Evolutionary conservation across 2,329 filamentous ascomycete genomes (phyloP).

Genomic region (Uncinocarpus reesii): DNA sequence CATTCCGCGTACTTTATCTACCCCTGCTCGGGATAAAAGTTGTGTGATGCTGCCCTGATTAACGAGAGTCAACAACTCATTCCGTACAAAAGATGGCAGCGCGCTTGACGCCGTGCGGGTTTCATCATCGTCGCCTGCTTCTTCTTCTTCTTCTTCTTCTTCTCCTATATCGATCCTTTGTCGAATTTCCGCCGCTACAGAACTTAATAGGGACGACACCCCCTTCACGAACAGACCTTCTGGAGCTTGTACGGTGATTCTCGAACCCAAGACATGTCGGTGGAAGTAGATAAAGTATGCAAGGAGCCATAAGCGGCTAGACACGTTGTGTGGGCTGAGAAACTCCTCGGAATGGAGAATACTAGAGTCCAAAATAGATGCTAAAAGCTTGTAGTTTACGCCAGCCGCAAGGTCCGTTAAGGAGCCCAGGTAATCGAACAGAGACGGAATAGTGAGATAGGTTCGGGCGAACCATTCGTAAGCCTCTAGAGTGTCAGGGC

Average conservation of each 20-base stretch:
- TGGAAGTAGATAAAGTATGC: slow-evolving; percentile 52
- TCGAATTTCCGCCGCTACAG: slow-evolving; percentile 46
- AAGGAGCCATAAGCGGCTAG: slow-evolving; percentile 46
- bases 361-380: slow-evolving; percentile 29
- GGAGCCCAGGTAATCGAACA: slow-evolving; percentile 29
- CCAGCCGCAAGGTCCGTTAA: slow-evolving; percentile 37
- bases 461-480: slow-evolving; percentile 38
- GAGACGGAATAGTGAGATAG: slow-evolving; percentile 39
- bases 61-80: slow-evolving; percentile 60
- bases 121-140: too few species aligned
- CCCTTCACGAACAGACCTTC: slow-evolving; percentile 48
- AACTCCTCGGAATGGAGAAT: slow-evolving; percentile 23
- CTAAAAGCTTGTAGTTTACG: slow-evolving; percentile 44
- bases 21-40: slow-evolving; percentile 42
- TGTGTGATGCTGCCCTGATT: slow-evolving; percentile 63
- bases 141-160: too few species aligned
- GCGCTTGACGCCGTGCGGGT: too few species aligned
- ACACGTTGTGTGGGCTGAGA: slow-evolving; percentile 26
- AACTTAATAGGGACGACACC: slow-evolving; percentile 47
- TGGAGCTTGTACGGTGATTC: slow-evolving; percentile 32
- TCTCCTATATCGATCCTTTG: slow-evolving; percentile 39
- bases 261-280: slow-evolving; percentile 36
- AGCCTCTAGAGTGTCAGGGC: slow-evolving; percentile 34
- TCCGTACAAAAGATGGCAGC: slow-evolving; percentile 48
- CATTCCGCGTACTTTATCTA: slow-evolving; percentile 19